Base-by-base conservation (phyloP, 164 flowering plant genomes). In the Euptelea pleiosperma region DNA sequence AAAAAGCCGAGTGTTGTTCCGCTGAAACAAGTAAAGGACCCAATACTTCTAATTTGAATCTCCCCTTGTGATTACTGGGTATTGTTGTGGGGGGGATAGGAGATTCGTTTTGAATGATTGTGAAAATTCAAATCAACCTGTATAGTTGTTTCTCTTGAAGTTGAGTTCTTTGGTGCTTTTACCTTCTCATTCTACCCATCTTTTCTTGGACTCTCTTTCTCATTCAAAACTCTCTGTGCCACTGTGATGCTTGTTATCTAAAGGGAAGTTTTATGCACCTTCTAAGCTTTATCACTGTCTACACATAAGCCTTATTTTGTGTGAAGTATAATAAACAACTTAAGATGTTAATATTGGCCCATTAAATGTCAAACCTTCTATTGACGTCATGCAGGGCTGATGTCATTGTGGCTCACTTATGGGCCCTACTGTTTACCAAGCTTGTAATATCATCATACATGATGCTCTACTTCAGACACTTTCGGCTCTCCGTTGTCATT, bases 321-420 rank as follows among this genome's bases (percentile, higher is more conserved):
- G 21, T 34, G 2, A 55, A 44, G 25, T 30, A 25, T n/a, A 31
- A 39, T 40, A 0, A 31, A 54, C 0, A 0, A 3, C 2, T 19
- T 48, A 30, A n/a, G 34, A 18, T 36, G 4, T 0, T 33, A 21
- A 18, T 31, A 6, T 33, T 18, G 30, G 9, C 48, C 48, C 9
- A 44, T 22, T 44, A 44, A 44, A 8, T 22, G 11, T 49, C 3
- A 31, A 31, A 51, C 6, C 57, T 36, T 36, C 16, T 14, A 42
- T 57, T 48, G 26, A 14, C 18, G 15, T 33, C 15, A n/a, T 72
- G 73, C 79, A 81, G 89, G 82, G 66, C 55, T 68, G 86, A 78
- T 73, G 68, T 71, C 35, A 57, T 50, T 31, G 79, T 77, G 26
- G 82, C 86, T 42, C 52, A 72, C 49, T 62, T 78, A 24, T 71